Conservation (phyloP, 495 filamentous ascomycete genomes). For the Aspergillus diversus region DNA sequence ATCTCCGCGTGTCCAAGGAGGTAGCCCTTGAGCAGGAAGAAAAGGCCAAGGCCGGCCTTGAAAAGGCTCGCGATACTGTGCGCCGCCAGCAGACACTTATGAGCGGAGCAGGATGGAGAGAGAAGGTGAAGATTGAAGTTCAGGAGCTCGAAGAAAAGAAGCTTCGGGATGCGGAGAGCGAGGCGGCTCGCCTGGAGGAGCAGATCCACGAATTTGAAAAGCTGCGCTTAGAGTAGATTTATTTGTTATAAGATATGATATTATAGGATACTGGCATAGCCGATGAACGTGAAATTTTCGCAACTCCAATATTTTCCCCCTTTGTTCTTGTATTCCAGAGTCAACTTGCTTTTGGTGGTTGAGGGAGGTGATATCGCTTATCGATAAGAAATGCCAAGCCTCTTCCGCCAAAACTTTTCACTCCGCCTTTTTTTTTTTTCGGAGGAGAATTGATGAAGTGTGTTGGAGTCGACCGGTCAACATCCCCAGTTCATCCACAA, state of each 20-base stretch:
- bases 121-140: slow-evolving; percentile 56
- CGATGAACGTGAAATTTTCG: background rate
- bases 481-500: slow-evolving; percentile 5
- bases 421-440: slow-evolving; percentile 16
- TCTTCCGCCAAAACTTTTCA: slow-evolving; percentile 34
- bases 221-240: slow-evolving; percentile 46
- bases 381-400: slow-evolving; percentile 36
- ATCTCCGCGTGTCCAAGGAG: slow-evolving; percentile 69
- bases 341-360: background rate
- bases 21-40: slow-evolving; percentile 67
- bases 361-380: slow-evolving; percentile 23
- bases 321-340: background rate
- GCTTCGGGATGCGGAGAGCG: slow-evolving; percentile 59
- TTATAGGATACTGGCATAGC: slow-evolving; percentile 14
- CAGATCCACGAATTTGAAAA: slow-evolving; percentile 55
- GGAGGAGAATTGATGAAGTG: background rate
- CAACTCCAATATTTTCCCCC: background rate
- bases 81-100: slow-evolving; percentile 41
- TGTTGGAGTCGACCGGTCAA: slow-evolving; percentile 7
- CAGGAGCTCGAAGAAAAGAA: slow-evolving; percentile 63
- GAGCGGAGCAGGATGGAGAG: slow-evolving; percentile 41
- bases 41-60: slow-evolving; percentile 62
- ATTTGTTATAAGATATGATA: slow-evolving; percentile 3
- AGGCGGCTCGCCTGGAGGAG: slow-evolving; percentile 57
- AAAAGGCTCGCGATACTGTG: slow-evolving; percentile 39